phyloP scores from a whole-genome alignment of 345 rosid species.

The Gossypium anomalum region DNA sequence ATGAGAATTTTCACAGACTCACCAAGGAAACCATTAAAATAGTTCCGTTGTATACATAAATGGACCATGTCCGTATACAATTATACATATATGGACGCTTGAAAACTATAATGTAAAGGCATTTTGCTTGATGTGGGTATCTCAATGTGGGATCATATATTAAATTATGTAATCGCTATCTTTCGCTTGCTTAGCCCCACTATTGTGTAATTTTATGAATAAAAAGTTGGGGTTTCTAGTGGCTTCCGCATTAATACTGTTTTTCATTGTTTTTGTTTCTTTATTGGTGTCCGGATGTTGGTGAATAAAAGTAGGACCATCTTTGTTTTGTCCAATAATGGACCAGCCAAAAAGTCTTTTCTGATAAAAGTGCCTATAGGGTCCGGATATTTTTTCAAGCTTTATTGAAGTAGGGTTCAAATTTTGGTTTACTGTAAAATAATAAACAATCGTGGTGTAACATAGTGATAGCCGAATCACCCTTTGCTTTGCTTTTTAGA shows the following conservation, averaged over 20 bases:
- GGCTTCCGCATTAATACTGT: background rate
- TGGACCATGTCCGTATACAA: background rate
- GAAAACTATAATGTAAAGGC: background rate
- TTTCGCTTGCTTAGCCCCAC: background rate
- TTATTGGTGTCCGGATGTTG: background rate
- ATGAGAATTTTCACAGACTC: conserved; percentile 7
- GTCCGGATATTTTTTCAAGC: too few relatives aligned
- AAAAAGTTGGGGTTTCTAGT: background rate
- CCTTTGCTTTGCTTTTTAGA: too few relatives aligned
- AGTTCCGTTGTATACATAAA: background rate
- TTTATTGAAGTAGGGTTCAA: too few relatives aligned
- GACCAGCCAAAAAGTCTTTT: too few relatives aligned
- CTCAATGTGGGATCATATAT: background rate
- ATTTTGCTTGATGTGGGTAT: too few relatives aligned
- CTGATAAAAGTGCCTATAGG: too few relatives aligned
- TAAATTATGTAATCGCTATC: background rate
- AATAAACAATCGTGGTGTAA: too few relatives aligned
- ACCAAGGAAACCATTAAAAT: conserved; percentile 6
- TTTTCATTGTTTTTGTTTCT: background rate
- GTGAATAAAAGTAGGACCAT: too few relatives aligned
- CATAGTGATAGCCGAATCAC: too few relatives aligned
- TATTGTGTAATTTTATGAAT: background rate
- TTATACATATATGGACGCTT: background rate
- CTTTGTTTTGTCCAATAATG: background rate
- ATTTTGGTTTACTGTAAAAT: too few relatives aligned